Base-by-base conservation (phyloP, 2,329 filamentous ascomycete genomes). In the Chaetomiaceae sp. region DNA sequence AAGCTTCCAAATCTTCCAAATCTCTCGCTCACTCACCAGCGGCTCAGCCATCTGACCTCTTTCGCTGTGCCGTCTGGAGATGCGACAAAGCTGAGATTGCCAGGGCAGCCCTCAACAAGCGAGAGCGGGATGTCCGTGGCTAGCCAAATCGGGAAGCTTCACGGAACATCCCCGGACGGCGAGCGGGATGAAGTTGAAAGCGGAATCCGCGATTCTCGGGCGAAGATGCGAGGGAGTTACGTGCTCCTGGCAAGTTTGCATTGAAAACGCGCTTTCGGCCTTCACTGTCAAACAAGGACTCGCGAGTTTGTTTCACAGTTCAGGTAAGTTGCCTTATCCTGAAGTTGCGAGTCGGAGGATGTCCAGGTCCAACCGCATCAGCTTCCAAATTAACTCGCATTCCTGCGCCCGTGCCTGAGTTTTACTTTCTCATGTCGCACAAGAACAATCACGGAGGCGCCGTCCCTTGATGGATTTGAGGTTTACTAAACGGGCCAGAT, bases 341-440 rank as follows among this genome's bases (percentile, higher is more conserved):
- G 5, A 9, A 27, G n/a, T 27, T 27, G 25, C 25, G 25, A 40
- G 14, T 12, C 4, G 25, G 40, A 20, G 9, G 9, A 14, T 9
- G 27, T 11, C 15, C 17, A n/a, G n/a, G 9, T 34, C n/a, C 33
- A 39, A 19, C 15, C 29, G 36, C 47, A 49, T 39, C 47, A 34
- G 42, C 40, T 46, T 50, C 52, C 46, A 54, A 42, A 54, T 54
- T 46, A 44, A 36, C 14, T 22, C 42, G 14, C 22, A 7, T 14
- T 40, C 15, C 25, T 25, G 8, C 19, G 45, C 25, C 17, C 25
- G 45, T 45, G 51, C 51, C 51, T 49, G 39, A 40, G 34, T 49
- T 29, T 40, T 40, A 17, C 9, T 38, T 38, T 33, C 31, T 29
- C 31, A 7, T 6, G 33, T 38, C 17, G 23, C 34, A 46, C 34